phyloP scores from a whole-genome alignment of 768 basidiomycete species.

The Tricholoma sp. region DNA sequence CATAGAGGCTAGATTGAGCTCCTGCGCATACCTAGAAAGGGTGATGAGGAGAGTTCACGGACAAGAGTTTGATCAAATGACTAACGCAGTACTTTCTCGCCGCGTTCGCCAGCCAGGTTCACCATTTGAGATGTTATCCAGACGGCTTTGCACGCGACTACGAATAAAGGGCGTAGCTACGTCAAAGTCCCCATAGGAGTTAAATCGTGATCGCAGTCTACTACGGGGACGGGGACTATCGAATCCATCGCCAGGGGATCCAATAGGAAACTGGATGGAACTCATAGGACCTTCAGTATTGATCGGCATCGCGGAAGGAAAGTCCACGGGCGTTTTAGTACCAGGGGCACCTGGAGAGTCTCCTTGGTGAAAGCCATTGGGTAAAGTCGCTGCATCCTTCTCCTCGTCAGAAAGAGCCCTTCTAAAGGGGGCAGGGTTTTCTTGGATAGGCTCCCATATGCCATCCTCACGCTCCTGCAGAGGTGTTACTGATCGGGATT shows the following conservation, averaged over 20 bases:
- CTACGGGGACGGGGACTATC: constrained; percentile 53
- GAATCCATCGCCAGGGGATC: constrained; percentile 65
- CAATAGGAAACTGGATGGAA: constrained; percentile 76
- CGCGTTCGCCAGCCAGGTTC: constrained; percentile 85
- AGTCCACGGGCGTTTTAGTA: constrained; percentile 50
- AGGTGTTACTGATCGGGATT: constrained; percentile 49
- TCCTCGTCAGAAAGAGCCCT: constrained; percentile 74
- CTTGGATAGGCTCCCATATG: constrained; percentile 42
- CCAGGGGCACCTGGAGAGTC: constrained; percentile 40
- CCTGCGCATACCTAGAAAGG: constrained; percentile 63
- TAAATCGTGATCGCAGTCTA: constrained; percentile 55
- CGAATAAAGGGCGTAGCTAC: constrained; percentile 73
- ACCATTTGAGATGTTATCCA: constrained; percentile 48
- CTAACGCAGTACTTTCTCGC: constrained; percentile 87
- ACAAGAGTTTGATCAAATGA: constrained; percentile 11
- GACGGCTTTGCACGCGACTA: constrained; percentile 77
- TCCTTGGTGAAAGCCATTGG: constrained; percentile 36
- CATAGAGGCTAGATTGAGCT: constrained; percentile 84
- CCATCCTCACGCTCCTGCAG: constrained; percentile 36
- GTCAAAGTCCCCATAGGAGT: constrained; percentile 72
- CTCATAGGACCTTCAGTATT: constrained; percentile 50
- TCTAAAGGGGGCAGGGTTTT: constrained; percentile 71
- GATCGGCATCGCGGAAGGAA: constrained; percentile 51
- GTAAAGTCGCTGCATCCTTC: constrained; percentile 46
- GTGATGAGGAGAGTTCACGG: constrained; percentile 3